These are phyloP conservation scores for Pulveroboletus frians DNA, from an alignment of 768 basidiomycete species.

Conservation along the genomic window DNA sequence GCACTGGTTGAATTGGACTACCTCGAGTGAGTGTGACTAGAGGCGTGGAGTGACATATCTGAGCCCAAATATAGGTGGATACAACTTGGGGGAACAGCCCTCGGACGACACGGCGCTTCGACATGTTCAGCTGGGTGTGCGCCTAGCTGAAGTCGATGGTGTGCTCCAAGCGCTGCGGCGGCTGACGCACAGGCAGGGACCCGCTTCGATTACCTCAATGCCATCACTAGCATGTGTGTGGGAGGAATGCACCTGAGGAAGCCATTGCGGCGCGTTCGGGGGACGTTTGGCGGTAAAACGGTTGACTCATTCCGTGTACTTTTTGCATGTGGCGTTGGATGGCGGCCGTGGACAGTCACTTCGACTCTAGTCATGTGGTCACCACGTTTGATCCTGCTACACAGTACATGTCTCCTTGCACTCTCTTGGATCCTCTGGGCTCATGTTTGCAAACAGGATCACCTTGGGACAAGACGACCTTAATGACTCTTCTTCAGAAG, in stretches of 20 bases:
- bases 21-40: constrained; percentile 17
- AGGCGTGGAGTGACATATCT: neutral
- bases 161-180: constrained; percentile 20
- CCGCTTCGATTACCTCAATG: neutral
- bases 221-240: constrained; percentile 9
- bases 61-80: constrained; percentile 19
- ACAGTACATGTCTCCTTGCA: constrained; percentile 15
- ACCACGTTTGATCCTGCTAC: constrained; percentile 27
- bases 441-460: constrained; percentile 21
- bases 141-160: constrained; percentile 36
- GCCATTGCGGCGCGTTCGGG: constrained; percentile 31
- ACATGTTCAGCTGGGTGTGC: constrained; percentile 31
- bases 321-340: constrained; percentile 11
- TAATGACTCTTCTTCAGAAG: constrained; percentile 36
- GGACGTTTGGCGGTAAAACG: constrained; percentile 27
- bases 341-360: constrained; percentile 17
- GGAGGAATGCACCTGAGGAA: constrained; percentile 15
- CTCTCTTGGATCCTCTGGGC: constrained; percentile 14
- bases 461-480: constrained; percentile 23
- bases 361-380: constrained; percentile 25
- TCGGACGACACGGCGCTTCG: constrained; percentile 30
- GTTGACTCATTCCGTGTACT: neutral
- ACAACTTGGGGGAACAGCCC: constrained; percentile 28
- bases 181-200: neutral
- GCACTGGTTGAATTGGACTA: constrained; percentile 31